Evolutionary conservation across 2,329 filamentous ascomycete species (phyloP), one percentile per base, ranked within the genome.

Genomic region (Bipolaris gigantea): DNA sequence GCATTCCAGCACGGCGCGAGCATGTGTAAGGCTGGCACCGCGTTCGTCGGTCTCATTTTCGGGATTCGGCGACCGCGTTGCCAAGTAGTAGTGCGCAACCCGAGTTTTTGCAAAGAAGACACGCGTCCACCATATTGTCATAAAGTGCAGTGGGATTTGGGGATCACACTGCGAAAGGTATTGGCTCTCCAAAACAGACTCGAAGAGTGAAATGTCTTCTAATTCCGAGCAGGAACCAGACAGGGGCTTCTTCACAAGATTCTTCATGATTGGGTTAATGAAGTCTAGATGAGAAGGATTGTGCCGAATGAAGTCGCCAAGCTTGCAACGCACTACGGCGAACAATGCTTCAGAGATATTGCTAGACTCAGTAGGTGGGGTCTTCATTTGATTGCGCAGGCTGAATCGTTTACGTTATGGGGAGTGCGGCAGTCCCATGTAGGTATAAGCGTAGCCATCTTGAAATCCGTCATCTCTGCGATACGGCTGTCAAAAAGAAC

Each of bases 401-500:
- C 77, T 75, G 36, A 70, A 60, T 85, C 83, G 65, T 84, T 78
- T 38, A 84, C 70, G 48, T 83, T 82, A 5, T 78, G 73, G 0
- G 81, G 82, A 6, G 78, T 63, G 4, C 69, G 70, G 74, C 81
- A 83, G 60, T 81, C 79, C 69, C 78, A 69, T 75, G 55, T 62
- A 1, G 68, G 67, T 81, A 82, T 23, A 78, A 76, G 15, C 72
- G 77, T 60, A n/a, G 58, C 44, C 13, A 81, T 80, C 7, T 80
- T 78, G 52, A 82, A 76, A 58, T 85, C 81, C 1, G 81, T 78
- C 13, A 79, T 41, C 82, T 79, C 16, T 76, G 76, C 23, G 81
- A 76, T 79, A 4, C 82, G 79, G 39, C 79, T 71, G 55, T 88
- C 85, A 7, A 87, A 78, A 2, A 84, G 76, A 11, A 85, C 70